Evolutionary conservation across 2,329 filamentous ascomycete genomes (phyloP), one percentile per base, ranked within the genome.

Genomic region (Onygenales sp.): DNA sequence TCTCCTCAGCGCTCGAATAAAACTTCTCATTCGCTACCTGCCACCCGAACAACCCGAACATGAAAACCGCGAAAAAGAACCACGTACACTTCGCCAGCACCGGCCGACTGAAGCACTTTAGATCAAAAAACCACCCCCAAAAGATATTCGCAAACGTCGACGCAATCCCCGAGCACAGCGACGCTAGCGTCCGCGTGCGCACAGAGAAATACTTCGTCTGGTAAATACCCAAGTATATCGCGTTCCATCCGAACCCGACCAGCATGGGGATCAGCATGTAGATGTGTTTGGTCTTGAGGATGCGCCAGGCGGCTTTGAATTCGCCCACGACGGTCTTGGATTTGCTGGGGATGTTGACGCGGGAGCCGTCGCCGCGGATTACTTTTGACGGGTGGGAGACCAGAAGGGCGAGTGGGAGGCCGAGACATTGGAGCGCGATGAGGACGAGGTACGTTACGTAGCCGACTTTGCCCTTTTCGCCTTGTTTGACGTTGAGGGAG

Each of bases 201-300:
- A 78, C 75, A 2, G 72, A 75, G 58, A 77, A 77, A 66, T 78
- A 78, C 32, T 69, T 72, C 8, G 75, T 73, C 10, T 77, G 67
- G 58, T 78, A 79, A n/a, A 77, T 77, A 13, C 75, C 74, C 13
- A 75, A 63, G 35, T 78, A 78, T 0, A 74, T 76, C 32, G 61
- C 62, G 55, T 76, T 78, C 75, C 75, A 78, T 55, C 75, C 72
- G 58, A 75, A 76, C 0, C 73, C 71, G 0, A 76, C 58, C 17
- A 77, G 64, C 14, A 78, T 69, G 0, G 75, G 75, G 9, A 78
- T 67, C 11, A 78, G 61, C 2, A 78, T 66, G 52, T 67, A 73
- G 54, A 78, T 73, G 14, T 75, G 66, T 55, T 69, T 72, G 38
- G 66, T 63, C 54, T 64, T 69, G 32, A 77, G 51, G 21, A 78